These are phyloP conservation scores for Suillus variegatus DNA, from an alignment of 768 basidiomycete genomes.

Conservation along the genomic window DNA sequence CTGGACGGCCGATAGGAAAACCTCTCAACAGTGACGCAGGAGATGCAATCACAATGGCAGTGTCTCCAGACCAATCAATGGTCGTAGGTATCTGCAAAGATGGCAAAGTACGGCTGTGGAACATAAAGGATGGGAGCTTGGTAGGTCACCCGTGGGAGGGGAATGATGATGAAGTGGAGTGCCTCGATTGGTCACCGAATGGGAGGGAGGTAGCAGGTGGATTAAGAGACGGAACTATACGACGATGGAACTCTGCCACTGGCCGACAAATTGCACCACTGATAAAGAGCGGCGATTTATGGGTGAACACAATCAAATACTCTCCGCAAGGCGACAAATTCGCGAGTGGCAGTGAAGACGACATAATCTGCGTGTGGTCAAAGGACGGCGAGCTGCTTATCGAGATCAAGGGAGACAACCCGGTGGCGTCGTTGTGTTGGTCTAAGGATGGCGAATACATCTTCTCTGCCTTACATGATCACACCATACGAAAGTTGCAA, in stretches of 20 bases:
- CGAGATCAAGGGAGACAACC: not conserved
- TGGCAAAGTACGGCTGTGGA: not conserved
- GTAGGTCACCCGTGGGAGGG: not conserved
- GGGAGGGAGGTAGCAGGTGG: constrained; percentile 14
- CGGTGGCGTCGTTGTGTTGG: not conserved
- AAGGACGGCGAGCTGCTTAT: not conserved
- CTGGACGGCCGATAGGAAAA: not conserved
- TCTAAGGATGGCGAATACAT: not conserved
- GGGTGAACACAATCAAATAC: not conserved
- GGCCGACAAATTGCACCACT: not conserved
- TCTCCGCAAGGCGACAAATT: not conserved
- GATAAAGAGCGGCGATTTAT: not conserved
- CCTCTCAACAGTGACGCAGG: not conserved
- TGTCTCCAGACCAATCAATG: not conserved
- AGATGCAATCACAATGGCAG: not conserved
- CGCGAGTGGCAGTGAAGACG: not conserved
- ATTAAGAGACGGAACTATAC: constrained; percentile 9
- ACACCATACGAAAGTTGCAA: not conserved
- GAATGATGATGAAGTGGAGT: not conserved
- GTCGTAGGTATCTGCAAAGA: not conserved
- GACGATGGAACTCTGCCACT: constrained; percentile 15
- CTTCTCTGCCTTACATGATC: not conserved
- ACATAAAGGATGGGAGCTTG: not conserved
- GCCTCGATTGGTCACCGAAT: constrained; percentile 17
- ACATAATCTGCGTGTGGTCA: not conserved